These are phyloP conservation scores for Penicillium decumbens DNA, from an alignment of 2,329 filamentous ascomycete species.

Conservation along the genomic window DNA sequence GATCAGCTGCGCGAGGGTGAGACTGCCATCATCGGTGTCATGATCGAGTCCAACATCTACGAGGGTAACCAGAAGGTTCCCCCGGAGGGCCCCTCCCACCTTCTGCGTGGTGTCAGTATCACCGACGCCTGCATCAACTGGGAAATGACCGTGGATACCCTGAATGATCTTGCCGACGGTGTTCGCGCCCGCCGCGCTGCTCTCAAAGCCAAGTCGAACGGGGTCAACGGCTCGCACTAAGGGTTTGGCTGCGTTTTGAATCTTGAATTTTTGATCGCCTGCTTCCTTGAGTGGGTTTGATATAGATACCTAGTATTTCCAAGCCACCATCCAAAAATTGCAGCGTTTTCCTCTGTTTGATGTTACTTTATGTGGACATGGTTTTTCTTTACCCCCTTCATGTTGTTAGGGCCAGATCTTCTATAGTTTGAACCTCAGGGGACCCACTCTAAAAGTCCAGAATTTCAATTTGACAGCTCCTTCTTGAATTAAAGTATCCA, in stretches of 20 bases:
- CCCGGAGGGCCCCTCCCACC: slow-evolving; percentile 66
- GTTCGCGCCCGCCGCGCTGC: slow-evolving; percentile 67
- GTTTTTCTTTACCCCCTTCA: not conserved
- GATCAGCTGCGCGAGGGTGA: slow-evolving; percentile 87
- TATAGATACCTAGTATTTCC: slow-evolving; percentile 16
- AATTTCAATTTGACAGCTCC: slow-evolving; percentile 11
- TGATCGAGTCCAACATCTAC: slow-evolving; percentile 98
- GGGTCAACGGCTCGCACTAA: slow-evolving; percentile 27
- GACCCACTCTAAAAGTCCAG: slow-evolving; percentile 4
- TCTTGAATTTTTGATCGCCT: slow-evolving; percentile 1
- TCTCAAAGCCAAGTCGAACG: slow-evolving; percentile 29
- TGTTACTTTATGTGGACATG: slow-evolving; percentile 1
- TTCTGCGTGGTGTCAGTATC: slow-evolving; percentile 89
- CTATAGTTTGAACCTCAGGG: slow-evolving; percentile 6
- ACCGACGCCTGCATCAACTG: slow-evolving; percentile 95
- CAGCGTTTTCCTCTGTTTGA: slow-evolving; percentile 8
- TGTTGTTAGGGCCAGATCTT: not conserved
- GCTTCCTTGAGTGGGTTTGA: slow-evolving; percentile 6
- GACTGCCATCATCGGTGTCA: slow-evolving; percentile 85
- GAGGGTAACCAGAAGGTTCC: slow-evolving; percentile 88
- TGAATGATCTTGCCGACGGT: slow-evolving; percentile 81
- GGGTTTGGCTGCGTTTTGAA: not conserved
- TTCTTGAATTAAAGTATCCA: not conserved
- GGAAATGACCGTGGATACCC: slow-evolving; percentile 74
- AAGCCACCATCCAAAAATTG: slow-evolving; percentile 10